These are phyloP conservation scores for Silene uniflora DNA, from an alignment of 148 eudicot species.

Conservation along the genomic window DNA sequence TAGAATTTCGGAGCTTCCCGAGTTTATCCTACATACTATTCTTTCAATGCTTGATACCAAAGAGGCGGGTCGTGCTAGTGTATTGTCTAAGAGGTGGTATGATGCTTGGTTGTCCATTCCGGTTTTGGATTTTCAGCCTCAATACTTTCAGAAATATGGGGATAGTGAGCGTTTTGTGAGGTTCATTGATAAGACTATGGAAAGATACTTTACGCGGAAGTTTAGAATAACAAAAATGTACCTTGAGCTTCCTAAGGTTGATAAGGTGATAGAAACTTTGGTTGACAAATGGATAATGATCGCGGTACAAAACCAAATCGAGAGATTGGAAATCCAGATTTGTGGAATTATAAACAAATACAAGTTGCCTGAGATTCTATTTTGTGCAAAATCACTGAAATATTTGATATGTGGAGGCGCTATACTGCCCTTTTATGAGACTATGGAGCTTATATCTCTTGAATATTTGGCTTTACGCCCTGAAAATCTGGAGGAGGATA, in stretches of 20 bases:
- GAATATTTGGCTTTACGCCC: not conserved
- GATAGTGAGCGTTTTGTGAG: not conserved
- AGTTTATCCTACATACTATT: not conserved
- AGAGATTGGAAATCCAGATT: not conserved
- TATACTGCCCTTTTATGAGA: not conserved
- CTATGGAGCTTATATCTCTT: not conserved
- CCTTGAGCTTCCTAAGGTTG: not conserved
- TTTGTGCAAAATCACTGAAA: slow-evolving; percentile 1
- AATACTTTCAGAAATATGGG: not conserved
- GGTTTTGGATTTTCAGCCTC: not conserved
- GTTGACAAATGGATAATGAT: not conserved
- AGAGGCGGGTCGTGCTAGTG: not conserved
- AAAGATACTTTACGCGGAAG: not conserved
- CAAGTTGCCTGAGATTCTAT: not conserved
- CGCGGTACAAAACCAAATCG: slow-evolving; percentile 10
- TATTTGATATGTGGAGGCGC: not conserved
- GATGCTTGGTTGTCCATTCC: slow-evolving; percentile 2
- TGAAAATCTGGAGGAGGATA: not conserved
- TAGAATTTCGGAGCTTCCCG: slow-evolving; percentile 4
- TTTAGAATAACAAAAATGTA: not conserved
- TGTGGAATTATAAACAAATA: not conserved
- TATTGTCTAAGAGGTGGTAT: slow-evolving; percentile 7
- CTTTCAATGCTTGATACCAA: not conserved
- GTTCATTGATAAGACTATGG: slow-evolving; percentile 1
- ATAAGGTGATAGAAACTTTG: not conserved